Percentiles rank a stretch among this genome's conserved stretches.
Conservation (phyloP, 139 green algal species). For the Volvox reticuliferus region DNA sequence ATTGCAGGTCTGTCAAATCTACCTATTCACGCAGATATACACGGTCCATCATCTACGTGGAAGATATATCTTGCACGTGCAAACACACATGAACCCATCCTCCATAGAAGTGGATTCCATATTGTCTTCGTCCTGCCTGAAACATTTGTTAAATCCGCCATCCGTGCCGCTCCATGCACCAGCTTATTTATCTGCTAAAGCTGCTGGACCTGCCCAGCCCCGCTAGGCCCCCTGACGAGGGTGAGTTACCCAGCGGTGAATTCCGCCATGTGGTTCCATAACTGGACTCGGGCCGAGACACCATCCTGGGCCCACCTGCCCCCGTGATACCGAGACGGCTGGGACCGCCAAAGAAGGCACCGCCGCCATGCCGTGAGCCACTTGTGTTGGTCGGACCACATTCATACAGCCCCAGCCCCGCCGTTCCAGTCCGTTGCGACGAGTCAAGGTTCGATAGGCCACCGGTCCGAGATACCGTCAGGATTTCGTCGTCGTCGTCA, state of each 20-base stretch:
- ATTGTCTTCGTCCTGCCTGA: no score
- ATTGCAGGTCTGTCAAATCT: no score
- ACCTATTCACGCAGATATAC: no score
- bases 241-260: background rate
- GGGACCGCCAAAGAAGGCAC: background rate
- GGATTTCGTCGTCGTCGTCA: slow-evolving; percentile 44
- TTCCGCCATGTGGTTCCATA: background rate
- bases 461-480: slow-evolving; percentile 31
- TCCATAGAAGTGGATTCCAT: no score
- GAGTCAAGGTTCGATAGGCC: slow-evolving; percentile 15
- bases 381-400: background rate
- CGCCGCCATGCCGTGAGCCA: slow-evolving; percentile 14
- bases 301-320: background rate
- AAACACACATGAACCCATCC: no score
- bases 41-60: no score
- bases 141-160: no score
- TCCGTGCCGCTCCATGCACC: background rate
- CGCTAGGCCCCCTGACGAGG: background rate
- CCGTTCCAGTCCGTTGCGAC: slow-evolving; percentile 1
- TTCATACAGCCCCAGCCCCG: background rate
- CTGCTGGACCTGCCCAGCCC: slow-evolving; percentile 6
- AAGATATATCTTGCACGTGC: no score
- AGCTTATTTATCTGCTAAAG: background rate
- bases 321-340: background rate
- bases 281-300: background rate